phyloP scores from a whole-genome alignment of 2,329 filamentous ascomycete species.

The Uncinocarpus reesii region DNA sequence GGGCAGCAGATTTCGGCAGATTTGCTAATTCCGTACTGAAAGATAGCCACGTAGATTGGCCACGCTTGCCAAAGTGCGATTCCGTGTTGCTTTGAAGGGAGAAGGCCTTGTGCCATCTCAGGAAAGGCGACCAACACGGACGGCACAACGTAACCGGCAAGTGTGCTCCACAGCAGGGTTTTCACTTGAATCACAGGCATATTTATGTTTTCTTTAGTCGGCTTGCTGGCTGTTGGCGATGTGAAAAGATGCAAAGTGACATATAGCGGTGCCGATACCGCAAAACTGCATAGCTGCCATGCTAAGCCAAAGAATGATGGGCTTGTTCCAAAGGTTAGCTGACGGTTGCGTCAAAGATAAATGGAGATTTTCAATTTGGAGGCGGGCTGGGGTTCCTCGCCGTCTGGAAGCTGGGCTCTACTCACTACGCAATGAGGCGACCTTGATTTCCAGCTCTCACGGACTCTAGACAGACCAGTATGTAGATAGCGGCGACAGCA shows the following conservation, averaged over 20 bases:
- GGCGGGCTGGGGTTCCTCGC: too few species aligned
- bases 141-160: conserved; percentile 38
- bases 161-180: conserved; percentile 34
- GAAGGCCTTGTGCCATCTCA: conserved; percentile 30
- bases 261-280: conserved; percentile 37
- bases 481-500: conserved; percentile 35
- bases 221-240: conserved; percentile 33
- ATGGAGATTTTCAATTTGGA: too few species aligned
- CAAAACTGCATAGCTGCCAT: conserved; percentile 37
- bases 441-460: conserved; percentile 25
- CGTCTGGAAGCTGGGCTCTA: background rate
- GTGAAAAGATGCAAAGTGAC: conserved; percentile 36
- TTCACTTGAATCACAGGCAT: conserved; percentile 26
- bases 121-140: conserved; percentile 37
- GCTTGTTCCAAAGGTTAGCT: too few species aligned
- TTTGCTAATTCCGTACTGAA: conserved; percentile 23
- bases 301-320: conserved; percentile 34
- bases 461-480: conserved; percentile 37
- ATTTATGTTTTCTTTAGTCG: conserved; percentile 27
- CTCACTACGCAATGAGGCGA: conserved; percentile 1
- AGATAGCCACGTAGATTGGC: conserved; percentile 38
- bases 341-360: too few species aligned
- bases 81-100: conserved; percentile 39
- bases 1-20: conserved; percentile 16
- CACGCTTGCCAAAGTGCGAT: conserved; percentile 45